Conservation (phyloP, 352 stramenopile genomes). For the Globisporangium uncinulatum region DNA sequence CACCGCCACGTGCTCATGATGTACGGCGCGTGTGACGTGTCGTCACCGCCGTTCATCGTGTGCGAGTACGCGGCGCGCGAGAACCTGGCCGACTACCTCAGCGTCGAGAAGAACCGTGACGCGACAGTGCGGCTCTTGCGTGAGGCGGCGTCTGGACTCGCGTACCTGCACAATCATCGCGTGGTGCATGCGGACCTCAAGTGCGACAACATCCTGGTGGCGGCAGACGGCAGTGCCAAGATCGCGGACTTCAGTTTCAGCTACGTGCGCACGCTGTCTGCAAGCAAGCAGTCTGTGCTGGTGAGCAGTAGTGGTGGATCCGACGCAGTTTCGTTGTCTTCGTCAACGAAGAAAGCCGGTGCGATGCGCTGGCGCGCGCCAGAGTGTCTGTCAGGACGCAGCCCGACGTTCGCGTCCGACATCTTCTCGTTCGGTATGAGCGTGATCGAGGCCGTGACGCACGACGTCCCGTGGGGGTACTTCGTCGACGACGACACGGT, state of each 20-base stretch:
- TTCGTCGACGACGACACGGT: conserved; percentile 14
- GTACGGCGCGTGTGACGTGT: conserved; percentile 14
- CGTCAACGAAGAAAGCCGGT: background rate
- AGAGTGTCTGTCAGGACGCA: background rate
- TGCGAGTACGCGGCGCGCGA: background rate
- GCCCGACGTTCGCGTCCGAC: conserved; percentile 1
- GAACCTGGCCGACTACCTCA: conserved; percentile 4
- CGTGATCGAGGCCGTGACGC: conserved; percentile 2
- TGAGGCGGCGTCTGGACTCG: conserved; percentile 21
- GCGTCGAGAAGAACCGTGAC: background rate
- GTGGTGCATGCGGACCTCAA: conserved; percentile 78
- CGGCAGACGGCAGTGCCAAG: background rate
- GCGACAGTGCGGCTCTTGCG: background rate
- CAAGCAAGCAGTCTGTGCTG: background rate
- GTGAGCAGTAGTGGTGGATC: no score
- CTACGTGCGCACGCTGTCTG: conserved; percentile 1
- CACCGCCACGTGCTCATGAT: conserved; percentile 14
- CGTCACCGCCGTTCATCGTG: conserved; percentile 6
- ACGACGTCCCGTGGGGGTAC: background rate
- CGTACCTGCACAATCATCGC: conserved; percentile 34
- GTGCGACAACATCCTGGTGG: conserved; percentile 36
- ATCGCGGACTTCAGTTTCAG: conserved; percentile 5
- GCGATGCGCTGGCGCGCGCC: background rate
- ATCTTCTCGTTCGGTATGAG: conserved; percentile 6
- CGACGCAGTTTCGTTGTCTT: background rate